These are phyloP conservation scores for Xylaria sp. DNA, from an alignment of 2,329 filamentous ascomycete species.

Conservation along the genomic window DNA sequence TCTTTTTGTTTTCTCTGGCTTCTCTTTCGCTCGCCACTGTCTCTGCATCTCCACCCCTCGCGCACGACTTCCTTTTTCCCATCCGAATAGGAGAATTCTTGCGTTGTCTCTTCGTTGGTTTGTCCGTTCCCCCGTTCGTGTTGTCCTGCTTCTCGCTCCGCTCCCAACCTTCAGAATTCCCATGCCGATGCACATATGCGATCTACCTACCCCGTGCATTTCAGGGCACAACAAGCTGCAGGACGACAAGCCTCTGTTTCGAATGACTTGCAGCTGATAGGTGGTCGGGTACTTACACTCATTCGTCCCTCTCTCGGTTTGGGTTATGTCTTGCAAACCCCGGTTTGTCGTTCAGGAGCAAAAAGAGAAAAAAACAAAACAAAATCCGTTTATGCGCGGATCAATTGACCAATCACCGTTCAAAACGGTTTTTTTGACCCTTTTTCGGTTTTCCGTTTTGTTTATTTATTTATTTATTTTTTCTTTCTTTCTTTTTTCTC, in stretches of 20 bases:
- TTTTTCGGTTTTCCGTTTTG: background rate
- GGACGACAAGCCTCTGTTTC: constrained; percentile 22
- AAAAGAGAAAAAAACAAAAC: background rate
- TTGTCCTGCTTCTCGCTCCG: background rate
- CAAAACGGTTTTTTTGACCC: background rate
- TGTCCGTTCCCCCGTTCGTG: background rate
- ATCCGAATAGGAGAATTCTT: background rate
- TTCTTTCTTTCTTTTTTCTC: too few species aligned
- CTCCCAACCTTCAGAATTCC: constrained; percentile 6
- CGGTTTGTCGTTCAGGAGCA: constrained; percentile 8
- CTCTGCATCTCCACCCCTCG: constrained; percentile 10
- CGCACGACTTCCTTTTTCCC: background rate
- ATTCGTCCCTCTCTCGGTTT: constrained; percentile 15
- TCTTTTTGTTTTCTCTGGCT: background rate
- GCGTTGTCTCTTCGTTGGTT: constrained; percentile 1
- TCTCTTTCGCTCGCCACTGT: background rate
- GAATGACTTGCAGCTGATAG: constrained; percentile 32
- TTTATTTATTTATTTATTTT: too few species aligned
- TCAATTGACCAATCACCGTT: constrained; percentile 20
- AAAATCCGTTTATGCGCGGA: too few species aligned
- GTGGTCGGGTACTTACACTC: constrained; percentile 24
- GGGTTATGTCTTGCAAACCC: constrained; percentile 4
- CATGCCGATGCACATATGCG: constrained; percentile 13
- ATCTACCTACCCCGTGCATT: constrained; percentile 24
- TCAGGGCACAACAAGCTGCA: constrained; percentile 22